Conservation (phyloP, 192 early-diverging fungal species). For the Rhizophagus sp. region DNA sequence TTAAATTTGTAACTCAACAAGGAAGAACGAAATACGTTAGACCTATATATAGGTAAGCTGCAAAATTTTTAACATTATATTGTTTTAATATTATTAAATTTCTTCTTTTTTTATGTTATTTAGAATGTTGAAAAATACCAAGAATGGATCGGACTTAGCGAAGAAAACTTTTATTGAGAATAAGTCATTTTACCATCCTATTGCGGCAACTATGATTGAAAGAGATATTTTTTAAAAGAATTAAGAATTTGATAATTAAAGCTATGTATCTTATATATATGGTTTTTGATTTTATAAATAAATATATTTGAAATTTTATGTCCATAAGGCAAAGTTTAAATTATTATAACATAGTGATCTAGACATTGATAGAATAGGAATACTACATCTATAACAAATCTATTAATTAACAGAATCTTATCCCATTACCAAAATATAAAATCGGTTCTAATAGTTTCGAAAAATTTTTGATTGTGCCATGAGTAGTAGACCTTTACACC, state of each 20-base stretch:
- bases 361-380: no score
- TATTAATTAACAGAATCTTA: no score
- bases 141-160: conserved; percentile 76
- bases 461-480: no score
- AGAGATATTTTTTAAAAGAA: conserved; percentile 64
- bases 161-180: conserved; percentile 75
- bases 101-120: neutral
- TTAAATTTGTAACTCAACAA: conserved; percentile 77
- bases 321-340: no score
- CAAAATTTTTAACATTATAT: neutral
- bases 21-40: conserved; percentile 94
- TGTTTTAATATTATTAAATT: neutral
- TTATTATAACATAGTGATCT: no score
- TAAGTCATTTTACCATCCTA: conserved; percentile 90
- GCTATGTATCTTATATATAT: no score
- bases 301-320: no score
- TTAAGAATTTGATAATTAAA: neutral
- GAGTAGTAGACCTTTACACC: no score
- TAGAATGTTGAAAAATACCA: conserved; percentile 63
- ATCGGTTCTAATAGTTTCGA: no score
- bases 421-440: no score
- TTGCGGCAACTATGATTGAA: conserved; percentile 84
- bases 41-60: conserved; percentile 69
- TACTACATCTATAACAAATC: no score
- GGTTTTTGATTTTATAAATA: no score